Evolutionary conservation across 2,329 filamentous ascomycete species (phyloP).

Genomic region (Sarocladium oryzae): DNA sequence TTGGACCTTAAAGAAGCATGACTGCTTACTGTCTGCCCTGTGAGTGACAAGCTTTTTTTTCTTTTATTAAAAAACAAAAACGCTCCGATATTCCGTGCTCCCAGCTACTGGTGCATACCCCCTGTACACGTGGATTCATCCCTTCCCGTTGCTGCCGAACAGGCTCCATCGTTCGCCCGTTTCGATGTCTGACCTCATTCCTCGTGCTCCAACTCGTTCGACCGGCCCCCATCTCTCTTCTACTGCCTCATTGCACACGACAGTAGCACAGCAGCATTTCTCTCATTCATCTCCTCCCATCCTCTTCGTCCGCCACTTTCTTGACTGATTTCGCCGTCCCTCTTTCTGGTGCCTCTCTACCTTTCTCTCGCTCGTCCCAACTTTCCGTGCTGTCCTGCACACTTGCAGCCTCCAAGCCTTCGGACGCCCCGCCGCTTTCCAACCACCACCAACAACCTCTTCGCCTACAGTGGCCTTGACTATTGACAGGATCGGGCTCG

Average conservation of each 20-base stretch:
- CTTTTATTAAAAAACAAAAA: no score
- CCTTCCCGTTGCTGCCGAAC: constrained; percentile 8
- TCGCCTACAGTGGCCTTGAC: background rate
- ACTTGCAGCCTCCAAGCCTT: background rate
- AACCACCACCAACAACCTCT: background rate
- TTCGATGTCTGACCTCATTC: background rate
- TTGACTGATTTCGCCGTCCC: no score
- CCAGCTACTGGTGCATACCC: no score
- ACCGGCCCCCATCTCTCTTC: background rate
- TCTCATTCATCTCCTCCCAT: background rate
- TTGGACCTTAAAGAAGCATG: no score
- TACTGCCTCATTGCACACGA: background rate
- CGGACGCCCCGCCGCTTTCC: background rate
- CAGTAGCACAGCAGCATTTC: background rate
- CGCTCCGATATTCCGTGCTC: no score
- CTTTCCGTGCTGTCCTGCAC: background rate
- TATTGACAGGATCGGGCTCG: background rate
- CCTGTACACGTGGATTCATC: constrained; percentile 3
- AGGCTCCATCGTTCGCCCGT: background rate
- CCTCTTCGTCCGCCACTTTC: background rate
- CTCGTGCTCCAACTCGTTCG: no score
- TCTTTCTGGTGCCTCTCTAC: background rate
- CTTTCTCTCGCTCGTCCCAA: background rate
- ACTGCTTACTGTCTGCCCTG: no score
- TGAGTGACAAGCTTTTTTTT: no score